Percentiles rank a stretch among this genome's conserved stretches.
Evolutionary conservation across 768 basidiomycete species (phyloP).

Genomic region (Gelatoporia subvermispora): DNA sequence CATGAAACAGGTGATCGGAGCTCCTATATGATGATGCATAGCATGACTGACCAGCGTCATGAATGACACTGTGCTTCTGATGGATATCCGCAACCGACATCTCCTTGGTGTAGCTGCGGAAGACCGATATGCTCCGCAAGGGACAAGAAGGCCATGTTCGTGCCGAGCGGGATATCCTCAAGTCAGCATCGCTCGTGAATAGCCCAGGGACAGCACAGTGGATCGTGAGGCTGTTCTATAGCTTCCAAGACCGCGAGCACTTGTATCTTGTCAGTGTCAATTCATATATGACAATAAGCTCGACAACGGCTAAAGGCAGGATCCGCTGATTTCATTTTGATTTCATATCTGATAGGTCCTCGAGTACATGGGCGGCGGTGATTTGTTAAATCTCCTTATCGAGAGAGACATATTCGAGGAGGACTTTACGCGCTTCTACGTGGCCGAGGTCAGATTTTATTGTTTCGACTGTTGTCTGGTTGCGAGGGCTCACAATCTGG

Average conservation of each 20-base stretch:
- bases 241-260: slow-evolving; percentile 92
- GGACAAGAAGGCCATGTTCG: slow-evolving; percentile 97
- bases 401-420: slow-evolving; percentile 89
- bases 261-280: slow-evolving; percentile 77
- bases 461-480: slow-evolving; percentile 8
- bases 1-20: slow-evolving; percentile 84
- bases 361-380: slow-evolving; percentile 95
- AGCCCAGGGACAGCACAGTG: slow-evolving; percentile 78
- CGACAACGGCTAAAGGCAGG: slow-evolving; percentile 16
- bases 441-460: slow-evolving; percentile 69
- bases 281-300: slow-evolving; percentile 7
- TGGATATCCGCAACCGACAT: slow-evolving; percentile 10
- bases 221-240: slow-evolving; percentile 92
- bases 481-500: slow-evolving; percentile 10
- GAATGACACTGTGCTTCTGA: too few species aligned
- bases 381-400: slow-evolving; percentile 92
- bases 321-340: slow-evolving; percentile 47
- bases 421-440: slow-evolving; percentile 88
- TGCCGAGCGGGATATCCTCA: slow-evolving; percentile 91
- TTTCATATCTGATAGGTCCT: slow-evolving; percentile 69
- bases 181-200: slow-evolving; percentile 78
- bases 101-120: slow-evolving; percentile 55
- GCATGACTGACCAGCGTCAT: too few species aligned
- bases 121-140: slow-evolving; percentile 91
- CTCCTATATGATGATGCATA: slow-evolving; percentile 17